Percentiles rank a stretch among this genome's conserved stretches.
Evolutionary conservation across 805 yeast species (phyloP).

Genomic region (Wickerhamiella spandovensis): DNA sequence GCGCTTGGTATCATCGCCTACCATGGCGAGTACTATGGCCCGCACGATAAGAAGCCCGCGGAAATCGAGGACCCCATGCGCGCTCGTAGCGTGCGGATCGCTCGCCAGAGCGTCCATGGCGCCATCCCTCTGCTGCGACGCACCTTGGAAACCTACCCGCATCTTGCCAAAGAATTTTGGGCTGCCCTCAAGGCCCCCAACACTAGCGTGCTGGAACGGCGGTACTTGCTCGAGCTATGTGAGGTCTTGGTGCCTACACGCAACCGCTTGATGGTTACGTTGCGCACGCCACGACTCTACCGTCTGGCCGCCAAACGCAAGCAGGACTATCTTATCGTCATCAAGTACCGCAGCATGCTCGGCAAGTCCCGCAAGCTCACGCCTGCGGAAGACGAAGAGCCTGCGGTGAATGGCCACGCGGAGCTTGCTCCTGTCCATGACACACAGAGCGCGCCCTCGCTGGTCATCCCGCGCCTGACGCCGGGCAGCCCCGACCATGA

Average conservation of each 20-base stretch:
- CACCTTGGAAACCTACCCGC: slow-evolving; percentile 38
- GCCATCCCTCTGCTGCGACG: slow-evolving; percentile 51
- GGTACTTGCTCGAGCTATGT: slow-evolving; percentile 50
- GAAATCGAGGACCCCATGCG: slow-evolving; percentile 26
- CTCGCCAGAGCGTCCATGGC: slow-evolving; percentile 52
- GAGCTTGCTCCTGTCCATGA: neutral
- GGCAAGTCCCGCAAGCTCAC: slow-evolving; percentile 5
- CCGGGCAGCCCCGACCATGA: neutral
- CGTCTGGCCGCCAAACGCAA: slow-evolving; percentile 49
- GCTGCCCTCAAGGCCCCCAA: slow-evolving; percentile 45
- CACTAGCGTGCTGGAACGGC: slow-evolving; percentile 43
- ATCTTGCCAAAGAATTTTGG: slow-evolving; percentile 56
- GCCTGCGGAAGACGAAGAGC: neutral
- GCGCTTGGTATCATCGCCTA: slow-evolving; percentile 56
- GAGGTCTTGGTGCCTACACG: slow-evolving; percentile 51
- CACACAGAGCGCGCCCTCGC: neutral
- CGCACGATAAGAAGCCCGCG: slow-evolving; percentile 18
- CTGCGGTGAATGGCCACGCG: neutral
- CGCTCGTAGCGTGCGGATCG: slow-evolving; percentile 47
- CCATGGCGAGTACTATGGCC: slow-evolving; percentile 32
- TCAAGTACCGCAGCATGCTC: slow-evolving; percentile 28
- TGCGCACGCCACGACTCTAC: slow-evolving; percentile 56
- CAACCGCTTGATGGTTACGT: slow-evolving; percentile 45
- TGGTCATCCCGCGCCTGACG: neutral
- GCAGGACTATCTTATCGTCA: slow-evolving; percentile 28